Base-by-base conservation (phyloP, 208 protist species). In the Trypanosoma lewisi region DNA sequence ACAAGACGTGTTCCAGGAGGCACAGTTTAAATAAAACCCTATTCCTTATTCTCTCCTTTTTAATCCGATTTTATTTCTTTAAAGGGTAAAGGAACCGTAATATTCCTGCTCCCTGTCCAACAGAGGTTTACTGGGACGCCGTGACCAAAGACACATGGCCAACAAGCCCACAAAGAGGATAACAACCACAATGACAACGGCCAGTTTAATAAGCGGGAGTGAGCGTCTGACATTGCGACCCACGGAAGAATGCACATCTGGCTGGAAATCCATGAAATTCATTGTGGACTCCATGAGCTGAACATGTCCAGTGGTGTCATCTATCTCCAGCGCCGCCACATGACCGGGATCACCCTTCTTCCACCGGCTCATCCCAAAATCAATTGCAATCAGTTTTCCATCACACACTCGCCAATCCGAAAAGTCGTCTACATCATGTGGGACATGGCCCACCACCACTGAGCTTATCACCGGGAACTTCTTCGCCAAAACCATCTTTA, bases 341-440 rank as follows among this genome's bases (percentile, higher is more conserved):
- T 91, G 84, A 4, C 85, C 89, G 14, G 84, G 85, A 69, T 91
- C 81, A 17, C 87, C 90, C 41, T 91, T 91, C 67, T 93, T 96
- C 87, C 90, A 93, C 14, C 87, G 80, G 55, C 87, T 94, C 54
- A 96, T 68, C 47, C 85, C 87, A 77, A 97, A 93, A 67, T 97
- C 91, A 48, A 97, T 87, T 57, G 85, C 85, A 53, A 92, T 84
- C 21, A 97, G 76, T 7, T 70, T 64, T 19, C 87, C 85, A 16
- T 60, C 70, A 66, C 89, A 97, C 14, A 91, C 70, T 25, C 81
- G 68, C 85, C 85, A 95, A 68, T 83, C 80, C 30, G 74, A 73
- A 60, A 95, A 94, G 66, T 93, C 84, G 16, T 77, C 57, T 11
- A 81, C 68, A 72, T 92, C 68, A 73, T 94, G 84, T 16, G 91